Evolutionary conservation across 1,139 yeast species (phyloP).

Genomic region (Zhuliangozyma blackwelliae): DNA sequence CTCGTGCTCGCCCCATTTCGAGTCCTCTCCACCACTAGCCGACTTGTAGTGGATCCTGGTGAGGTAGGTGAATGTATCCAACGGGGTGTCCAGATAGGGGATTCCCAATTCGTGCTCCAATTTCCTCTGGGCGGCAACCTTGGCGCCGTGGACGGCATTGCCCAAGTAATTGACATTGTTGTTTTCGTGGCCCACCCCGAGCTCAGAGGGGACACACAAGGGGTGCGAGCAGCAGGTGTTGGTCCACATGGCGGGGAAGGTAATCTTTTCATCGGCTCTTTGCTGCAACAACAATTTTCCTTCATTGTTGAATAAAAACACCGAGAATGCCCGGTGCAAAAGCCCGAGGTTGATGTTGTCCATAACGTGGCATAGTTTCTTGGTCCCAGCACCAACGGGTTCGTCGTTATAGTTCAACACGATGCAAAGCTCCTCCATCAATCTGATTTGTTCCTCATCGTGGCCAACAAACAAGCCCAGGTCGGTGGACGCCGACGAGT

Average conservation of each 20-base stretch:
- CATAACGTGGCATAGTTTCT: conserved; percentile 90
- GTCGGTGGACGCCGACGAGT: conserved; percentile 12
- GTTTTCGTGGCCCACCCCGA: conserved; percentile 46
- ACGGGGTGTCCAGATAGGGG: conserved; percentile 54
- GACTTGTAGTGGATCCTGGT: conserved; percentile 95
- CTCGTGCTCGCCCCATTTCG: conserved; percentile 97
- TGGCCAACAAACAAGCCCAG: conserved; percentile 65
- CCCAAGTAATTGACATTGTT: conserved; percentile 38
- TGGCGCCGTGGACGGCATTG: conserved; percentile 69
- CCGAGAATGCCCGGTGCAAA: conserved; percentile 93
- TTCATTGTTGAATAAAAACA: conserved; percentile 77
- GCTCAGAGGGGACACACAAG: conserved; percentile 72
- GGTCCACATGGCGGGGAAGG: conserved; percentile 97
- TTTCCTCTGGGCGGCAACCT: conserved; percentile 87
- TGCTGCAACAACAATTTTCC: conserved; percentile 81
- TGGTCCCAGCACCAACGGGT: conserved; percentile 92
- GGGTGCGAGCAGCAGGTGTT: conserved; percentile 99
- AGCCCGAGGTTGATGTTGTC: conserved; percentile 79
- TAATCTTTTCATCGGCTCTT: conserved; percentile 93
- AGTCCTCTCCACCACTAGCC: conserved; percentile 60
- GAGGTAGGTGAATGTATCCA: conserved; percentile 69
- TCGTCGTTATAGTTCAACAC: conserved; percentile 82
- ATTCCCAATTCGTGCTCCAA: conserved; percentile 92
- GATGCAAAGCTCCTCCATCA: conserved; percentile 96
- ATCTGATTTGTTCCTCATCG: conserved; percentile 86